A percentile compares a stretch with the other conserved stretches of the same genome.
Conservation (phyloP, 164 flowering plant genomes). For the Macadamia tetraphylla region DNA sequence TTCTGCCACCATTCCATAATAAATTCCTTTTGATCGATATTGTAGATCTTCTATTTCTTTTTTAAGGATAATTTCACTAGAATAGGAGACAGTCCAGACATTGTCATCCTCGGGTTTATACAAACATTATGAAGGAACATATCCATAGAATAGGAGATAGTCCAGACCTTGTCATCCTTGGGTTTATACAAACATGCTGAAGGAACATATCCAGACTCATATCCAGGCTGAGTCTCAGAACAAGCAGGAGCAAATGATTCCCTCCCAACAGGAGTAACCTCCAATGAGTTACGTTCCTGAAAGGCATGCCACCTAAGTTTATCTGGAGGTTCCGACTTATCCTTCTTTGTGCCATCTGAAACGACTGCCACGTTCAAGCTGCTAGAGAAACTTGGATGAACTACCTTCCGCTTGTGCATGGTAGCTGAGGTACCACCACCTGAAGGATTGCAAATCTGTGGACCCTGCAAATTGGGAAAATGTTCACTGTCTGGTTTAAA, state of each 20-base stretch:
- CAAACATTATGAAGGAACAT: conserved; percentile 5
- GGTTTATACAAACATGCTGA: conserved; percentile 1
- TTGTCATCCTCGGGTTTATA: conserved; percentile 14
- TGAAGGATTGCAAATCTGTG: conserved; percentile 2
- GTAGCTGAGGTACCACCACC: conserved; percentile 10
- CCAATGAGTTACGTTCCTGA: conserved; percentile 7
- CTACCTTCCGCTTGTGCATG: conserved; percentile 15
- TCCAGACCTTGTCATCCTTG: conserved; percentile 21
- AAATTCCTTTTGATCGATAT: background rate
- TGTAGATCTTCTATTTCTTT: background rate
- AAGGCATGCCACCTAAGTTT: background rate
- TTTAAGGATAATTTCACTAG: background rate
- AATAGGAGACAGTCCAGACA: conserved; percentile 10
- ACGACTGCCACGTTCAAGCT: conserved; percentile 2
- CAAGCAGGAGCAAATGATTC: conserved; percentile 4
- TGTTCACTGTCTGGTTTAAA: conserved; percentile 12
- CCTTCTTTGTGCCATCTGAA: conserved; percentile 12
- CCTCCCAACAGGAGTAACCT: conserved; percentile 4
- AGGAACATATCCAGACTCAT: conserved; percentile 9
- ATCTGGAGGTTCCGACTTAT: conserved; percentile 11
- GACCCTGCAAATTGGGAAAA: conserved; percentile 9
- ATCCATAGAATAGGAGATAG: background rate
- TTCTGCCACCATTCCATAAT: background rate
- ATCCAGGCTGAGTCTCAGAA: conserved; percentile 11
- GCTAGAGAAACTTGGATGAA: conserved; percentile 8